phyloP scores from a whole-genome alignment of 495 filamentous ascomycete species.

The Amphirosellinia nigrospora region DNA sequence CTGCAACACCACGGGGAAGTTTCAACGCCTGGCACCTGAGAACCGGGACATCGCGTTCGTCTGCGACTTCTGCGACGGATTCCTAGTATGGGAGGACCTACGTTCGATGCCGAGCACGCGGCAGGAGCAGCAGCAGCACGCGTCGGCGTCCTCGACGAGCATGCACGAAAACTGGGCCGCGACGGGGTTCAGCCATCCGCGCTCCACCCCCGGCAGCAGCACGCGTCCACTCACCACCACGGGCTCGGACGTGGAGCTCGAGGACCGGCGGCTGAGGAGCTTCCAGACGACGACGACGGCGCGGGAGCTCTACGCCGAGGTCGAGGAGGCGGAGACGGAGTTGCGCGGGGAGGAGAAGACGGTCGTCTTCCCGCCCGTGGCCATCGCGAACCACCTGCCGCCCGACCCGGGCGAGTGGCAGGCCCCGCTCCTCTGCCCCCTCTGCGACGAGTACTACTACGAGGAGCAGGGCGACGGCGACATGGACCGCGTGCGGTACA shows the following conservation, averaged over 20 bases:
- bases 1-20: constrained; percentile 30
- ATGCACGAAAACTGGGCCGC: constrained; percentile 28
- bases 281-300: constrained; percentile 29
- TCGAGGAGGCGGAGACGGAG: constrained; percentile 26
- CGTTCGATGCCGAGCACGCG: constrained; percentile 47
- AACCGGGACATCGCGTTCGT: constrained; percentile 52
- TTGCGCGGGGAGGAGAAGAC: constrained; percentile 42
- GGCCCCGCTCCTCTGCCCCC: constrained; percentile 51
- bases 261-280: constrained; percentile 16
- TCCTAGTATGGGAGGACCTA: constrained; percentile 54
- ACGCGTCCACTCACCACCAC: background rate
- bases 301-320: constrained; percentile 4
- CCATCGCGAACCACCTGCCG: constrained; percentile 56
- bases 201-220: background rate
- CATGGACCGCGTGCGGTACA: constrained; percentile 44
- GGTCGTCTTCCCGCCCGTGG: constrained; percentile 54
- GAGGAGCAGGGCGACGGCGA: constrained; percentile 53
- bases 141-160: constrained; percentile 21
- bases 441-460: constrained; percentile 56
- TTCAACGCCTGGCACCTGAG: constrained; percentile 43
- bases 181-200: constrained; percentile 22
- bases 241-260: constrained; percentile 22
- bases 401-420: constrained; percentile 50
- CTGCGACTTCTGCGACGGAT: constrained; percentile 58
- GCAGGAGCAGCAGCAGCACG: too few species aligned